These are phyloP conservation scores for Quercus glauca DNA, from an alignment of 306 rosid genomes.

Conservation along the genomic window DNA sequence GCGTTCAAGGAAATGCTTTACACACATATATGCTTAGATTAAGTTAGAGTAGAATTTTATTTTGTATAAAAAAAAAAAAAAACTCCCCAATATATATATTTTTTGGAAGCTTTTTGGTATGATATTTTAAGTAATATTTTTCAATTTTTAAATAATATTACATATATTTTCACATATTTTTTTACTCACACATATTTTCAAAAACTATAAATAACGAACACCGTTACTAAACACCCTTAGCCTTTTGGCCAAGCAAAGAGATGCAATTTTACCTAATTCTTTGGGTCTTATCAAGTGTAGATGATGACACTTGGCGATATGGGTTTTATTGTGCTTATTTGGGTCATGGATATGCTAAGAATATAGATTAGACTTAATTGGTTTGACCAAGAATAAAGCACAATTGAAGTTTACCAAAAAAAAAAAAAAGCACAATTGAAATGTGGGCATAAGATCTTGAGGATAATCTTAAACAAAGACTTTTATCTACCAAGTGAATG, in stretches of 20 bases:
- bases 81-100: no score
- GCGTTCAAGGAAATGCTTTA: no score
- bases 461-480: not conserved
- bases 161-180: no score
- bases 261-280: conserved; percentile 15
- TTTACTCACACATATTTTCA: fast-evolving
- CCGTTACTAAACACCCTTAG: fast-evolving
- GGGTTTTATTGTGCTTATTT: not conserved
- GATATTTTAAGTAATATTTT: no score
- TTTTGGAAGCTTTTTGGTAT: no score
- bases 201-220: no score
- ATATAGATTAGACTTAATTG: not conserved
- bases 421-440: not conserved
- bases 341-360: not conserved
- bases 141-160: not conserved
- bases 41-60: no score
- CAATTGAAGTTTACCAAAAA: no score
- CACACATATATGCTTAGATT: no score
- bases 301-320: conserved; percentile 14
- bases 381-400: not conserved
- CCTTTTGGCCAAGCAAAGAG: no score
- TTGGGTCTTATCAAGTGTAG: not conserved
- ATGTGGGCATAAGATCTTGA: not conserved
- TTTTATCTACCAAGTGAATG: not conserved
- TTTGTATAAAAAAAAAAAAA: no score